Percentiles rank a stretch among this genome's conserved stretches.
Evolutionary conservation across 768 basidiomycete species (phyloP).

Genomic region (Cystobasidium onofrii): DNA sequence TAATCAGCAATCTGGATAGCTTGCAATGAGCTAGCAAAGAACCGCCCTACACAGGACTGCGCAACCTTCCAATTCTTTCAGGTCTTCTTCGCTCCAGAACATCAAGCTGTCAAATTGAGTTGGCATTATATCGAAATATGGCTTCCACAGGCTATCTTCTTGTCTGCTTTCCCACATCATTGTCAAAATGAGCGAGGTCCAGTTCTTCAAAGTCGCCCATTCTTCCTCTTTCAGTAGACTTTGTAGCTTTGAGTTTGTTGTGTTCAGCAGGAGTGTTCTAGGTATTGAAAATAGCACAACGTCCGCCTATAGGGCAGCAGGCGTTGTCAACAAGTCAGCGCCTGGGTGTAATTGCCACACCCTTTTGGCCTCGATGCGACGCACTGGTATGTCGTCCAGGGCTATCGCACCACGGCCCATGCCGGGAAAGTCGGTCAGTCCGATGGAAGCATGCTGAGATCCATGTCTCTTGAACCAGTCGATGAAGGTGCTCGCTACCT

Average conservation of each 20-base stretch:
- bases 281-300: conserved; percentile 75
- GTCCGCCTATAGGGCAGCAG: conserved; percentile 53
- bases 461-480: conserved; percentile 26
- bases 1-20: background rate
- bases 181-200: conserved; percentile 79
- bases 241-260: conserved; percentile 63
- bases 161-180: conserved; percentile 85
- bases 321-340: background rate
- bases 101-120: conserved; percentile 75
- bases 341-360: background rate
- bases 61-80: conserved; percentile 69
- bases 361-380: conserved; percentile 36
- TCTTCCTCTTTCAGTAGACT: conserved; percentile 47
- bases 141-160: conserved; percentile 58
- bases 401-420: conserved; percentile 69
- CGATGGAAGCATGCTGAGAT: conserved; percentile 36
- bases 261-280: conserved; percentile 65
- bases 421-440: conserved; percentile 41
- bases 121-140: conserved; percentile 68
- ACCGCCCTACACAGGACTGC: conserved; percentile 62
- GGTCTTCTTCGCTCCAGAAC: conserved; percentile 76
- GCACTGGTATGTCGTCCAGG: conserved; percentile 62
- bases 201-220: conserved; percentile 67
- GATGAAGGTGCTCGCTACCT: background rate
- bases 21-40: background rate